Conservation (phyloP, 1,284 basidiomycete genomes). For the Ustilago esculenta region DNA sequence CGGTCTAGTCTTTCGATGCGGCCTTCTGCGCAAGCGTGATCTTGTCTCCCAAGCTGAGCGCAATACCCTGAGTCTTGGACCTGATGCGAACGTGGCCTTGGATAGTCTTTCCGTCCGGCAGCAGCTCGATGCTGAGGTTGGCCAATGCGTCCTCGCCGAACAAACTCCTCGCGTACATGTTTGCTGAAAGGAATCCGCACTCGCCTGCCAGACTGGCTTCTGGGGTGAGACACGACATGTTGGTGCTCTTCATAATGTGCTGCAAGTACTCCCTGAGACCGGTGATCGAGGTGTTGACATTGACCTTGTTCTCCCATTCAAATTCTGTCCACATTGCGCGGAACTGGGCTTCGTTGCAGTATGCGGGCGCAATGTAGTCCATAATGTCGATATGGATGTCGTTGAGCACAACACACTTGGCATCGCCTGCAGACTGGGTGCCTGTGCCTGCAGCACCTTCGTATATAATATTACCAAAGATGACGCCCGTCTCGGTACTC, state of each 20-base stretch:
- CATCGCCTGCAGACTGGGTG: conserved; percentile 64
- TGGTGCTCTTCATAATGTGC: conserved; percentile 84
- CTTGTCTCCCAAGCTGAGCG: conserved; percentile 88
- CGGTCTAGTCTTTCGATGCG: conserved; percentile 25
- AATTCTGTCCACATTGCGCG: conserved; percentile 92
- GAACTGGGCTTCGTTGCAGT: conserved; percentile 93
- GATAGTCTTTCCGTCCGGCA: conserved; percentile 72
- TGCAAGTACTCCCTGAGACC: conserved; percentile 82
- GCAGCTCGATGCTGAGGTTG: conserved; percentile 91
- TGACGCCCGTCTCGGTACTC: conserved; percentile 91
- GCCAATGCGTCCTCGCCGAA: conserved; percentile 98
- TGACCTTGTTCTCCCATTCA: conserved; percentile 97
- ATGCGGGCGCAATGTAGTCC: conserved; percentile 98
- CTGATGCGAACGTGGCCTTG: conserved; percentile 66
- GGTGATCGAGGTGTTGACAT: conserved; percentile 84
- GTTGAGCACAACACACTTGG: conserved; percentile 86
- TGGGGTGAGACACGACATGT: conserved; percentile 95
- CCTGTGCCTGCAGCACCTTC: conserved; percentile 70
- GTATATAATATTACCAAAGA: conserved; percentile 98
- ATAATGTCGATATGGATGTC: conserved; percentile 99
- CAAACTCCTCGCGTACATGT: conserved; percentile 88
- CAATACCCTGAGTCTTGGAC: conserved; percentile 72
- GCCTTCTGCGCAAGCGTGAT: conserved; percentile 70
- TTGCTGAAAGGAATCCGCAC: conserved; percentile 91
- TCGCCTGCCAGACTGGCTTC: conserved; percentile 89